Evolutionary conservation across 192 early-diverging fungal genomes (phyloP).

Genomic region (Coemansia sp.): DNA sequence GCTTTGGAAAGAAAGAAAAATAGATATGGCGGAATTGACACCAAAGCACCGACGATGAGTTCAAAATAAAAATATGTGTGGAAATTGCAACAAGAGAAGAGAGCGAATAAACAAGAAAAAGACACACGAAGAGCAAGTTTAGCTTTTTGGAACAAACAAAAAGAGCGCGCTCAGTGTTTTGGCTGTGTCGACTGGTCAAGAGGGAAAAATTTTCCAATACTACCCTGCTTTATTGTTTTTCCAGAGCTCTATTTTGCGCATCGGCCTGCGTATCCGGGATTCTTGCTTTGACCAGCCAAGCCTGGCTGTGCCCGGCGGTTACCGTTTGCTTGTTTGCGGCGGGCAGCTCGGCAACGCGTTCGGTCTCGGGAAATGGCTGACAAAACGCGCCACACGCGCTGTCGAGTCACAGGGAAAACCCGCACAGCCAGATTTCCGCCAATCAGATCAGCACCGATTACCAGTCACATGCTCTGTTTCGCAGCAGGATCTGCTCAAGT

Average conservation of each 20-base stretch:
- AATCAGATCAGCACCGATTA: background rate
- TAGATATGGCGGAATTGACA: too few species aligned
- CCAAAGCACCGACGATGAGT: too few species aligned
- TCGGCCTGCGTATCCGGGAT: background rate
- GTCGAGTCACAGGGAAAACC: background rate
- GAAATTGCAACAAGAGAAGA: too few species aligned
- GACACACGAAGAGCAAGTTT: too few species aligned
- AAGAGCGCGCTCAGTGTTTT: too few species aligned
- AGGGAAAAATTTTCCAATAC: background rate
- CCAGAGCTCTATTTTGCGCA: conserved; percentile 3
- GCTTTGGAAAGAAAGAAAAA: too few species aligned
- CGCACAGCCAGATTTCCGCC: background rate
- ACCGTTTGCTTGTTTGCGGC: background rate
- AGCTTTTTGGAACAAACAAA: too few species aligned
- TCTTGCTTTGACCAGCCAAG: background rate
- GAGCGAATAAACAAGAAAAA: too few species aligned
- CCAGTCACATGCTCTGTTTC: background rate
- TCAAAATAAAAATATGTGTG: too few species aligned
- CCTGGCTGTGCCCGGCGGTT: background rate
- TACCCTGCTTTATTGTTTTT: background rate
- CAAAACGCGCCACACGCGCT: background rate
- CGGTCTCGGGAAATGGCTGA: background rate
- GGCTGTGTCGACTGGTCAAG: background rate
- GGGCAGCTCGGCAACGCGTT: background rate
- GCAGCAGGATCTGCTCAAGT: background rate